Evolutionary conservation across 352 stramenopile genomes (phyloP).

Genomic region (Globisporangium sylvaticum): DNA sequence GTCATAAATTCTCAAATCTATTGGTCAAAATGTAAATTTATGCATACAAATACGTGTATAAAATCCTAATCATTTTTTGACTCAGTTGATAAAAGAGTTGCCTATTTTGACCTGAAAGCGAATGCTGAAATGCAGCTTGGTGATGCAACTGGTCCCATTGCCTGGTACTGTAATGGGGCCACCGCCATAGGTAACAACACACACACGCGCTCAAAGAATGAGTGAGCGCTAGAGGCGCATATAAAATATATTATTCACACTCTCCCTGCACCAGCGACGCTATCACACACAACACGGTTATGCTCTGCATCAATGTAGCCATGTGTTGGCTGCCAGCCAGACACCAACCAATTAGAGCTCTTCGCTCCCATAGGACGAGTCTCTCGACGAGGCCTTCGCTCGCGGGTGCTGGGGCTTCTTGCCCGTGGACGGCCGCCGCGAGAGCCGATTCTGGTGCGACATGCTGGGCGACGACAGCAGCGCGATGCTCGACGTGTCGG

Average conservation of each 20-base stretch:
- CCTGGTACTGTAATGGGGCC: no score
- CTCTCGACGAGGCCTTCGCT: not conserved
- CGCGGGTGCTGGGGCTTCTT: not conserved
- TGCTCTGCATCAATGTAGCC: not conserved
- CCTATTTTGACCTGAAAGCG: no score
- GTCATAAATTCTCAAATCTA: no score
- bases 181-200: no score
- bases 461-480: constrained; percentile 42
- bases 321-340: not conserved
- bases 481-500: constrained; percentile 57
- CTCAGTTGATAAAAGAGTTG: no score
- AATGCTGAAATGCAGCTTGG: no score
- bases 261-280: not conserved
- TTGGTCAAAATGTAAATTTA: no score
- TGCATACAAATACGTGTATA: no score
- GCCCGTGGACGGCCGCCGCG: constrained; percentile 3
- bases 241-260: not conserved
- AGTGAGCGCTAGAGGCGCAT: not conserved
- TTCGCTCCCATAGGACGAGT: constrained; percentile 3
- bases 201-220: not conserved
- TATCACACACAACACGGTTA: not conserved
- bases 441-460: constrained; percentile 17
- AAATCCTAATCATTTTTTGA: no score
- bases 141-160: no score
- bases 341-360: not conserved